Base-by-base conservation (phyloP, 2,329 filamentous ascomycete species). In the Hymenoscyphus albidus region DNA sequence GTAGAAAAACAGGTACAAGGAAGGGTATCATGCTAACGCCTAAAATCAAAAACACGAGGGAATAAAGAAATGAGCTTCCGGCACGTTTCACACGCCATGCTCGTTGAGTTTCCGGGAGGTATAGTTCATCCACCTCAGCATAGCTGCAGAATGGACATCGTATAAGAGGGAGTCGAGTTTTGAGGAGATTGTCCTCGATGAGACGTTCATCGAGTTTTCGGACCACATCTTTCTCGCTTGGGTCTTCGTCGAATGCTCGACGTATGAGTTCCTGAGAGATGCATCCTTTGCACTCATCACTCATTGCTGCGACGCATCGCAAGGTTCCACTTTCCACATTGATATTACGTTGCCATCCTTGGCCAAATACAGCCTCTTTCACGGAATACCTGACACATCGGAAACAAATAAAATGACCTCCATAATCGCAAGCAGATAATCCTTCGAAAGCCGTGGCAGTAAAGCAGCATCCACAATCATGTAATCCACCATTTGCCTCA, bases 101-200 rank as follows among this genome's bases (percentile, higher is more conserved):
- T 31, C 83, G 77, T 64, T 85, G 82, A 61, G 78, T 77, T 57
- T 77, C 77, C 12, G 86, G 87, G 27, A 88, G 80, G 74, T 91
- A 91, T 18, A 90, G 79, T 63, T 91, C 88, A 76, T 97, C 92
- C 32, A 93, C 83, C 79, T 98, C 95, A 39, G 92, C 92, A 74
- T 98, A 99, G 69, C 83, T 83, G 80, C 94, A 99, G 74, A 96
- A 97, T 0, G 93, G 93, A 72, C 95, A 98, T 48, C 88, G 88
- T 58, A 95, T 82, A 1, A 98, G 83, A 2, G 90, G 88, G 6
- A 97, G 78, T 27, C 86, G 84, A 31, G 89, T 91, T 63, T 89
- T 88, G 32, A 90, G 78, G 1, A 99, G 83, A 22, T 83, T 86
- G 70, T 96, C 91, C 64, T 90, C 88, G 2, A 90, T 88, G 31